These are phyloP conservation scores for Saksenaea vasiformis DNA, from an alignment of 371 early-diverging fungal genomes.

Conservation along the genomic window DNA sequence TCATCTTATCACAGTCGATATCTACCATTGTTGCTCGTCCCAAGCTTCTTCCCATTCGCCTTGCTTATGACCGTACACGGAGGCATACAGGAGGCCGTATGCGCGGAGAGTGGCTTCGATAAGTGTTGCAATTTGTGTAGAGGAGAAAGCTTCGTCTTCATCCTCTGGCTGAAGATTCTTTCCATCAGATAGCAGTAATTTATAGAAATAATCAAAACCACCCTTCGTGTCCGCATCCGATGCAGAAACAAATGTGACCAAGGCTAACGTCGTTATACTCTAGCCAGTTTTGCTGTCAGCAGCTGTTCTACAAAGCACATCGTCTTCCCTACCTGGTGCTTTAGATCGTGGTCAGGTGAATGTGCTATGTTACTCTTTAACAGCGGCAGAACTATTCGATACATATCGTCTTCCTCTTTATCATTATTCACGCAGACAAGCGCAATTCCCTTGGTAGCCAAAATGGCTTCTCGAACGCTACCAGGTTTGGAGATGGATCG, in stretches of 20 bases:
- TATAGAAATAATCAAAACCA: conserved; percentile 31
- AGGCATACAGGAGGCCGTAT: conserved; percentile 51
- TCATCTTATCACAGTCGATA: background rate
- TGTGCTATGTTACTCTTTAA: conserved; percentile 49
- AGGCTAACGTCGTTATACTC: conserved; percentile 51
- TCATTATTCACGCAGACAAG: conserved; percentile 61
- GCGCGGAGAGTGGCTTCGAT: conserved; percentile 45
- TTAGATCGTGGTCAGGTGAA: conserved; percentile 39
- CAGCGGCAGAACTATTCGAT: conserved; percentile 46
- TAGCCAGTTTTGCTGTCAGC: conserved; percentile 9
- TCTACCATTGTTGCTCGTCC: conserved; percentile 46
- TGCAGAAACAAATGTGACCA: conserved; percentile 63
- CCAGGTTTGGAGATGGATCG: conserved; percentile 59
- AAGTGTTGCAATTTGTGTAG: conserved; percentile 16
- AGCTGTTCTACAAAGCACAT: background rate
- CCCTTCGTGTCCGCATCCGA: conserved; percentile 49
- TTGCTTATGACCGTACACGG: conserved; percentile 41
- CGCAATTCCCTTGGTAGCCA: conserved; percentile 58
- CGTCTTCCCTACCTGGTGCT: conserved; percentile 34
- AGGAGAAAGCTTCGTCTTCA: conserved; percentile 11
- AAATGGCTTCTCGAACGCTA: conserved; percentile 51
- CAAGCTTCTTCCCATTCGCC: conserved; percentile 36
- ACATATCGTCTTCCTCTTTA: conserved; percentile 55
- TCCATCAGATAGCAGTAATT: conserved; percentile 29
- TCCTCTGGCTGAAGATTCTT: conserved; percentile 22